Base-by-base conservation (phyloP, 352 stramenopile genomes). In the Elongisporangium undulatum region DNA sequence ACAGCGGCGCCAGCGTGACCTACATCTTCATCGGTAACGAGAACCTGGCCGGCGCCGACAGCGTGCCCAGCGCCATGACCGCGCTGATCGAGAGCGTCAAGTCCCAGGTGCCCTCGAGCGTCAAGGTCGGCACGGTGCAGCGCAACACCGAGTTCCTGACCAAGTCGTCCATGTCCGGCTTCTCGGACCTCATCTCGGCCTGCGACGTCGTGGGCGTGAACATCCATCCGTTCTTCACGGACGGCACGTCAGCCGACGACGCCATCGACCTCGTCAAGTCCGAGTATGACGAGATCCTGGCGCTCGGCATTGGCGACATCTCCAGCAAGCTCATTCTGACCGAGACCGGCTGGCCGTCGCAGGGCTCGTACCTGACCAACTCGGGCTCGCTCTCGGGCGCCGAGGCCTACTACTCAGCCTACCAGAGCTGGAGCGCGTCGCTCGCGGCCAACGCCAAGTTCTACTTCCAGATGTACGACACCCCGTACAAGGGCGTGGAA, bases 391-490 rank as follows among this genome's bases (percentile, higher is more conserved):
- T 68, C 10, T 55, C 72, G 2, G 58, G 60, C 34, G 73, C 80
- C 2, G 45, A 72, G 54, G 66, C 56, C 17, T 92, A 88, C 71
- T 91, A 76, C 62, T 62, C 63, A 51, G 69, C 67, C 16, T 89
- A 89, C 71, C 72, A 92, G 72, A 56, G 67, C 23, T 90, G 80
- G 80, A 75, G 75, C 56, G 56, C 54, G 17, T 59, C 62, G 24
- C 61, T 85, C 7, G 59, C 55, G 64, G 64, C 72, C 50, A 85
- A 86, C 56, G 58, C 67, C 22, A 63, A 55, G 16, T 89, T 78
- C 63, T 90, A 87, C 74, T 90, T 92, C 70, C 81, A 91, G 68
- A 80, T 90, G 61, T 92, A 86, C 56, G 79, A 92, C 69, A 75
- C 71, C 21, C 75, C 77, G 7, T 67, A 72, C 66, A 77, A 79